Percentiles rank a stretch among this genome's conserved stretches.
phyloP scores from a whole-genome alignment of 345 rosid genomes.

The Rhizophora apiculata region DNA sequence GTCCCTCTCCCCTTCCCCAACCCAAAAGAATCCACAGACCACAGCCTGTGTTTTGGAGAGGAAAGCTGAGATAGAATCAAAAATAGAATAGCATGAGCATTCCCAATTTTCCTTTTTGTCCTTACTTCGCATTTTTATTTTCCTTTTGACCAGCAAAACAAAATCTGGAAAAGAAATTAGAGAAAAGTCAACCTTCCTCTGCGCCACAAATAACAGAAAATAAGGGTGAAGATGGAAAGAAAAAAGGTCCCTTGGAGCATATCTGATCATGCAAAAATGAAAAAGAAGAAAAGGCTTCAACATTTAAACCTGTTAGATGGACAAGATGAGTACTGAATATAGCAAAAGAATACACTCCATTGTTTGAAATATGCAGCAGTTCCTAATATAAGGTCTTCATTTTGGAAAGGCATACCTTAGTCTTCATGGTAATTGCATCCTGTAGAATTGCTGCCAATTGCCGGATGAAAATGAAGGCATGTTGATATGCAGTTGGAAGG shows the following conservation, averaged over 20 bases:
- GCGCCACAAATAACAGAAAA: no score
- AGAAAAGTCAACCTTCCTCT: no score
- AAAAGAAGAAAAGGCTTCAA: not conserved
- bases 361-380: not conserved
- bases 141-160: not conserved
- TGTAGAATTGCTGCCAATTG: conserved; percentile 81
- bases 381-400: not conserved
- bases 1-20: no score
- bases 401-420: conserved; percentile 54
- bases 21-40: no score
- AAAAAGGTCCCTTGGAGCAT: no score
- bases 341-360: not conserved
- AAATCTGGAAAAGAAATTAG: not conserved
- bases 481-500: conserved; percentile 86
- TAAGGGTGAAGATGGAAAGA: no score
- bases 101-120: no score
- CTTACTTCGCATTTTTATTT: not conserved
- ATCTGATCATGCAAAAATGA: not conserved
- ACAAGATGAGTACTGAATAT: not conserved
- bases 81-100: no score
- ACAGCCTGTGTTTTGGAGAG: no score
- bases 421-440: conserved; percentile 79
- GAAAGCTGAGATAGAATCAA: no score
- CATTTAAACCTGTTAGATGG: not conserved
- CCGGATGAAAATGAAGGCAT: conserved; percentile 84